Conservation (phyloP, 1,284 basidiomycete genomes). For the Pholiota adiposa region DNA sequence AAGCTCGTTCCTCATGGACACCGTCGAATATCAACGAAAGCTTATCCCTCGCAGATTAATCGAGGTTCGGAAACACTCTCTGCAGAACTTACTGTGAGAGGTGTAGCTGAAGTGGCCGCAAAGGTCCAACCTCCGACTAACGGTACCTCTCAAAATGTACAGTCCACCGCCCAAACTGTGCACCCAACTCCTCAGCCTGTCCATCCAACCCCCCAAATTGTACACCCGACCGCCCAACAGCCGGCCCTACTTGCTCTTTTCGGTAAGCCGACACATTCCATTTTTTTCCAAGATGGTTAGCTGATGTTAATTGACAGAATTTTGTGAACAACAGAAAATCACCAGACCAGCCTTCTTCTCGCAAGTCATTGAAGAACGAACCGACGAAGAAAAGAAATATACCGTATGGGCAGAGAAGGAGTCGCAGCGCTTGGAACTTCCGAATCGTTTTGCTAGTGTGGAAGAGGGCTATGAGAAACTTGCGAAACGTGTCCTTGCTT, state of each 20-base stretch:
- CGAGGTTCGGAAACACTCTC: background rate
- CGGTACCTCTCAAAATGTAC: background rate
- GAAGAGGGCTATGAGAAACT: constrained; percentile 26
- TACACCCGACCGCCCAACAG: background rate
- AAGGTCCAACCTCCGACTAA: background rate
- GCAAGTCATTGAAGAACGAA: constrained; percentile 17
- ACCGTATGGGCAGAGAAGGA: constrained; percentile 29
- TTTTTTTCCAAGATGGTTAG: background rate
- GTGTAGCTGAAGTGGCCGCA: background rate
- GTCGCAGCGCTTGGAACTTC: constrained; percentile 25
- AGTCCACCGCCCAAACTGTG: constrained; percentile 1
- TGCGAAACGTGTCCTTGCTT: constrained; percentile 24
- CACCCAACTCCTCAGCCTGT: too few species aligned
- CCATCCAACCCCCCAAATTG: background rate
- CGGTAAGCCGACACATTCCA: constrained; percentile 11
- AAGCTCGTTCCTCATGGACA: background rate
- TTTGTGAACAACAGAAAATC: constrained; percentile 22
- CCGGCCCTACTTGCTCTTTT: constrained; percentile 11
- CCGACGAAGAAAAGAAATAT: constrained; percentile 20
- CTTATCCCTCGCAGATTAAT: background rate
- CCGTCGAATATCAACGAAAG: background rate
- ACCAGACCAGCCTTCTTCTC: constrained; percentile 21
- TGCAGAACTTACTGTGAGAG: background rate
- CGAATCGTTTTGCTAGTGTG: constrained; percentile 22
- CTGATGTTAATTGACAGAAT: too few species aligned